A percentile compares a stretch with the other conserved stretches of the same genome.
These are phyloP conservation scores for Colletotrichum lupini DNA, from an alignment of 2,329 filamentous ascomycete species.

Conservation along the genomic window DNA sequence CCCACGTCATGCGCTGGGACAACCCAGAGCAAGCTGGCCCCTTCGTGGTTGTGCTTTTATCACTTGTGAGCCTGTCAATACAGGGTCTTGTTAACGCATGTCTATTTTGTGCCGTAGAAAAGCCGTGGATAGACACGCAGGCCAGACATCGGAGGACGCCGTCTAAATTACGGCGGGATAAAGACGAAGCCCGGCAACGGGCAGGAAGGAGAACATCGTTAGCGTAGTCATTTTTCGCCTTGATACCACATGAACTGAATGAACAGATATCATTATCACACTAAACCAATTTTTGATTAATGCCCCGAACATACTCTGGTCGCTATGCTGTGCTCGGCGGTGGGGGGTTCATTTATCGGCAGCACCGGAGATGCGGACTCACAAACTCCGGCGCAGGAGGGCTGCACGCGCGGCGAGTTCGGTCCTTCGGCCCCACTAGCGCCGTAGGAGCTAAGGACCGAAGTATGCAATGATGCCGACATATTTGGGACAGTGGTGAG, in stretches of 20 bases:
- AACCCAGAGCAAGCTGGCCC: slow-evolving; percentile 47
- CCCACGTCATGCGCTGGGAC: slow-evolving; percentile 70
- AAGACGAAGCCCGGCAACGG: slow-evolving; percentile 28
- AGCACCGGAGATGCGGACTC: background rate
- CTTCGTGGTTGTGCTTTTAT: slow-evolving; percentile 65
- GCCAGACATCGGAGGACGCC: slow-evolving; percentile 17
- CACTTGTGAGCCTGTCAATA: slow-evolving; percentile 68
- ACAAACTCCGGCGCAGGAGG: background rate
- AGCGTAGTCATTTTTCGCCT: slow-evolving; percentile 26
- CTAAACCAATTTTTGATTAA: background rate
- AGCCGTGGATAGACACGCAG: slow-evolving; percentile 66
- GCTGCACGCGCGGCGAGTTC: background rate
- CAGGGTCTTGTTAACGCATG: slow-evolving; percentile 76
- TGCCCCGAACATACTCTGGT: background rate
- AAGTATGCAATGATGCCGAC: background rate
- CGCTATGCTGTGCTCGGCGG: background rate
- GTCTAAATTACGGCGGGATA: slow-evolving; percentile 22
- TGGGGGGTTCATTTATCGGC: background rate
- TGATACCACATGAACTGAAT: slow-evolving; percentile 35
- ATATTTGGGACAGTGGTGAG: slow-evolving; percentile 16
- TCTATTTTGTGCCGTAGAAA: slow-evolving; percentile 76
- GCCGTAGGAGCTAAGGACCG: background rate
- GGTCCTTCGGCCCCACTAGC: slow-evolving; percentile 10
- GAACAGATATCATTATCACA: background rate
- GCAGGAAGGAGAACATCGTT: slow-evolving; percentile 23